phyloP scores from a whole-genome alignment of 2,329 filamentous ascomycete species.

The Aschersonia sp. region DNA sequence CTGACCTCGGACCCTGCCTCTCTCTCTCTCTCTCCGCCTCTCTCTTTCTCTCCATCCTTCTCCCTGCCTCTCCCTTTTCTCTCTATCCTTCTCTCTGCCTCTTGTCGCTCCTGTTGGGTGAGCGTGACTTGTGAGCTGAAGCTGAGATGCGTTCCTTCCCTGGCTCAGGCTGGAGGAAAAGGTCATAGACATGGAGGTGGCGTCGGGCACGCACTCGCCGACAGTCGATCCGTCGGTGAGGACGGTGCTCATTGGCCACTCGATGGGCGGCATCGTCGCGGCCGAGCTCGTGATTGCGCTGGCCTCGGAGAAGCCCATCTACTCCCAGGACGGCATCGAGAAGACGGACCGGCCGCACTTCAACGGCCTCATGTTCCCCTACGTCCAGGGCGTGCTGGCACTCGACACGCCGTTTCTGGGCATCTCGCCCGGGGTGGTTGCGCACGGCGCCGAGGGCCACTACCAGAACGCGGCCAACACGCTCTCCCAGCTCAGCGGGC shows the following conservation, averaged over 20 bases:
- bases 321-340: constrained; percentile 26
- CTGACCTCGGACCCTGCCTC: too few species aligned
- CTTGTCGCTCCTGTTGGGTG: not conserved
- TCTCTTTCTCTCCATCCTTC: not conserved
- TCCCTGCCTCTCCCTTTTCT: not conserved
- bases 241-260: constrained; percentile 72
- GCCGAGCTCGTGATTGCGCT: constrained; percentile 75
- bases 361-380: constrained; percentile 76
- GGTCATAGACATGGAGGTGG: constrained; percentile 89
- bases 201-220: constrained; percentile 62
- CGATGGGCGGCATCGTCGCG: constrained; percentile 87
- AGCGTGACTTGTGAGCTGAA: not conserved
- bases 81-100: not conserved
- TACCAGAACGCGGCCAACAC: constrained; percentile 60
- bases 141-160: not conserved
- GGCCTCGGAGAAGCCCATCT: constrained; percentile 38
- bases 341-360: constrained; percentile 19
- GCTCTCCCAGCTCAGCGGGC: constrained; percentile 48
- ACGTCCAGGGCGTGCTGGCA: constrained; percentile 76
- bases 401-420: constrained; percentile 91
- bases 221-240: constrained; percentile 76
- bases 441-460: constrained; percentile 74
- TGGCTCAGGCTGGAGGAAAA: constrained; percentile 62
- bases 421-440: constrained; percentile 69
- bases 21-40: too few species aligned